Percentiles rank a stretch among this genome's conserved stretches.
These are phyloP conservation scores for Leucosporidium scottii DNA, from an alignment of 768 basidiomycete genomes.

Conservation along the genomic window DNA sequence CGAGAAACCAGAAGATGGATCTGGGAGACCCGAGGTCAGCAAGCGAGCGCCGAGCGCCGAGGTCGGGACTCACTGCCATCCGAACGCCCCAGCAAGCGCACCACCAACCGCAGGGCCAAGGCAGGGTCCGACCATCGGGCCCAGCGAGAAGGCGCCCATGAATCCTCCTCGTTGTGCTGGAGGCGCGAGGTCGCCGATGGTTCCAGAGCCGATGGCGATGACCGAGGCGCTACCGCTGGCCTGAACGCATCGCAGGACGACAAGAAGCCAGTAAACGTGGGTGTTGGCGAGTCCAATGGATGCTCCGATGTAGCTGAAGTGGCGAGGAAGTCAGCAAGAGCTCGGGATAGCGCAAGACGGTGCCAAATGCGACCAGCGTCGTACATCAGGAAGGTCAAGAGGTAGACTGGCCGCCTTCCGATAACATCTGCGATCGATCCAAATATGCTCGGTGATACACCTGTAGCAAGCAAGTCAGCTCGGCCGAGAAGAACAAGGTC, in stretches of 20 bases:
- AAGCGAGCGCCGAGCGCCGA: background rate
- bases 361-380: background rate
- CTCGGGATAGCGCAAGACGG: background rate
- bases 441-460: constrained; percentile 16
- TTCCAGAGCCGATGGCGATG: constrained; percentile 26
- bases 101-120: constrained; percentile 24
- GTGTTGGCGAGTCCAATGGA: constrained; percentile 31
- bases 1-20: constrained; percentile 31
- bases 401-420: constrained; percentile 22
- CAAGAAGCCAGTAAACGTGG: constrained; percentile 12
- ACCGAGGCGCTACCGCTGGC: constrained; percentile 19
- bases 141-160: constrained; percentile 19
- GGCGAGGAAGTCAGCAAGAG: background rate
- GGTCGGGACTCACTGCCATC: constrained; percentile 13
- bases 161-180: constrained; percentile 18
- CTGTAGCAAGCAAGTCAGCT: background rate
- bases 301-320: constrained; percentile 25
- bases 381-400: constrained; percentile 22
- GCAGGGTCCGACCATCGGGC: constrained; percentile 4
- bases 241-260: constrained; percentile 18
- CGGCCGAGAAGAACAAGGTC: background rate
- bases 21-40: background rate
- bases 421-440: constrained; percentile 26
- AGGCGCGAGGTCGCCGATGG: constrained; percentile 28
- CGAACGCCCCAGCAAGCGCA: background rate